Evolutionary conservation across 148 eudicot genomes (phyloP).

Genomic region (Agrostemma githago): DNA sequence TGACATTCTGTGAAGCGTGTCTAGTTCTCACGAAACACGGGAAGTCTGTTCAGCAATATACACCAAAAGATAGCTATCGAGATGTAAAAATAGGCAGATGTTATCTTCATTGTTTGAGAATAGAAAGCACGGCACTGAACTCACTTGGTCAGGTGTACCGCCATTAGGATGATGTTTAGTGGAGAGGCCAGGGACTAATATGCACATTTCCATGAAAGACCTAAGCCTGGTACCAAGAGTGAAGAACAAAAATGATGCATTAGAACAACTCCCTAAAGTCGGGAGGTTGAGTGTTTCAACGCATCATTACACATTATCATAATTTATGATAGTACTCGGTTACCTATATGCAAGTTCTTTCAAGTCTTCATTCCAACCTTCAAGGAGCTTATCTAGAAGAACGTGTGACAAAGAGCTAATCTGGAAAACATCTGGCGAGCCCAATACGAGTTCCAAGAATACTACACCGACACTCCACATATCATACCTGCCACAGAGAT

Average conservation of each 20-base stretch:
- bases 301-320: not conserved
- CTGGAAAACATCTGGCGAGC: slow-evolving; percentile 94
- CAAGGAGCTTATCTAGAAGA: slow-evolving; percentile 79
- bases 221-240: slow-evolving; percentile 59
- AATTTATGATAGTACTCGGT: slow-evolving; percentile 2
- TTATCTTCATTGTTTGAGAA: not conserved
- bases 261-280: not conserved
- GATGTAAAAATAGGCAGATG: not conserved
- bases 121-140: slow-evolving; percentile 10
- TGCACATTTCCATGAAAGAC: slow-evolving; percentile 96
- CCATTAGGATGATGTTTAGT: slow-evolving; percentile 42
- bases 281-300: not conserved
- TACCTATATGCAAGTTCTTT: slow-evolving; percentile 94
- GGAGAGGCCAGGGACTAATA: slow-evolving; percentile 68
- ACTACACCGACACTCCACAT: slow-evolving; percentile 99
- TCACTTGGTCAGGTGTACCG: slow-evolving; percentile 43
- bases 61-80: not conserved
- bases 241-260: not conserved
- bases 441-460: slow-evolving; percentile 76
- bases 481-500: slow-evolving; percentile 70
- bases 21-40: not conserved
- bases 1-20: not conserved
- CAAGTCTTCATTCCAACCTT: slow-evolving; percentile 91
- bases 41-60: not conserved
- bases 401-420: slow-evolving; percentile 69